Base-by-base conservation (phyloP, 176 grass and related monocot species). In the Lolium perenne region DNA sequence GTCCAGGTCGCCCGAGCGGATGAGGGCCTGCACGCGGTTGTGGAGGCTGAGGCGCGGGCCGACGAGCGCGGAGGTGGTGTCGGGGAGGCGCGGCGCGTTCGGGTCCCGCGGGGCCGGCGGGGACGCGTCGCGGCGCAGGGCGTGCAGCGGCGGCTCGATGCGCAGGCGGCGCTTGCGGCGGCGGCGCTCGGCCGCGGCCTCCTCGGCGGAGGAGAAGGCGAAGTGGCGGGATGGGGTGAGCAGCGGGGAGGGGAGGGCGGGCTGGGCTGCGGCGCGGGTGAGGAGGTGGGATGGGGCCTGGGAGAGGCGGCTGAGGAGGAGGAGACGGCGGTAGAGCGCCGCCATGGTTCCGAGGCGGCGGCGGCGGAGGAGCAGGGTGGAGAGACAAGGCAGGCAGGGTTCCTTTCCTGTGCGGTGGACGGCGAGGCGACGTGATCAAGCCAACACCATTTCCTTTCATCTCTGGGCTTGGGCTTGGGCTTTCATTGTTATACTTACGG, bases 101-200 rank as follows among this genome's bases (percentile, higher is more conserved):
- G 79, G 83, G 16, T 83, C 85, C 0, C 82, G 79, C 69, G 91
- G 83, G 5, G 74, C 15, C 13, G 48, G 80, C 10, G 87, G 71
- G 16, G 69, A 1, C 23, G 74, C 80, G 14, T 88, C 79, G 20
- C 78, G 82, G 1, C 87, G 87, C 9, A 92, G 87, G 29, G 84
- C 91, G 78, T 92, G 83, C 10, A 92, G 83, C 43, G 91, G 91
- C 0, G 91, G 91, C 75, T 92, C 91, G 64, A 92, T 92, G 32
- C 91, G 87, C 74, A 92, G 91, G 55, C 91, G 87, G 14, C 91
- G 87, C 79, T 92, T 92, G 8, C 87, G 91, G 17, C 91, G 83
- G 3, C 87, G 91, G 1, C 90, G 87, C 83, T 92, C 90, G 20
- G 90, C 90, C 0, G 91, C 91, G 13, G 91, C 80, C 50, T 82